These are phyloP conservation scores for Fusarium secorum DNA, from an alignment of 2,329 filamentous ascomycete genomes.

Conservation along the genomic window DNA sequence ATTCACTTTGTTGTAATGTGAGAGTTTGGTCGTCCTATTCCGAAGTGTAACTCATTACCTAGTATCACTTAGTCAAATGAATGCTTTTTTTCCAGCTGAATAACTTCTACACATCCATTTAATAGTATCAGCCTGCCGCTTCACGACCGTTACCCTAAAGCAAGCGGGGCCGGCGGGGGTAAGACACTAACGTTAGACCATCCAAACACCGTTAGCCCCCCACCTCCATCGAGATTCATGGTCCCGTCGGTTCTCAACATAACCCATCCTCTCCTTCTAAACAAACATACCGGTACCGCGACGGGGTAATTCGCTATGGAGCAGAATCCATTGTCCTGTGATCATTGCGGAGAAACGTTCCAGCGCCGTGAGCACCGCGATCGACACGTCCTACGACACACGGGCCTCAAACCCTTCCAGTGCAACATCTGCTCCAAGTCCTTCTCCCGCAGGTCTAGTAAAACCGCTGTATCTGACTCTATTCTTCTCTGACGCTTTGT, in stretches of 20 bases:
- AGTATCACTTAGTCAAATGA: rapidly evolving
- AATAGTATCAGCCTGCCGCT: rapidly evolving
- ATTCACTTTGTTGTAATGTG: rapidly evolving
- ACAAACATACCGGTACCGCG: rapidly evolving
- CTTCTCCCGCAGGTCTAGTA: not conserved
- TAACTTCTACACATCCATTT: rapidly evolving
- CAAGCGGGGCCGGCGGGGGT: not conserved
- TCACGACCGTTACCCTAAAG: not conserved
- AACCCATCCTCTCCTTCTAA: rapidly evolving
- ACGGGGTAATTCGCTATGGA: not conserved
- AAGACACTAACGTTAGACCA: not conserved
- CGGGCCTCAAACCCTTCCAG: not conserved
- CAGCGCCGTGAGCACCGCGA: not conserved
- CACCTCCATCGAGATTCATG: rapidly evolving
- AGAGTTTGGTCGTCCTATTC: rapidly evolving
- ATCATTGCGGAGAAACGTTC: not conserved
- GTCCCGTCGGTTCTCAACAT: not conserved
- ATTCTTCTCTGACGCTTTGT: rapidly evolving
- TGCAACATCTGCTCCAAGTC: not conserved
- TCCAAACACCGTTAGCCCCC: not conserved
- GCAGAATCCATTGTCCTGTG: not conserved
- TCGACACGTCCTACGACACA: not conserved
- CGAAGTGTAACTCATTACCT: rapidly evolving
- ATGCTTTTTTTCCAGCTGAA: rapidly evolving
- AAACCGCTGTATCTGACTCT: no score